phyloP scores from a whole-genome alignment of 345 rosid genomes.

The Mallotus nudiflorus region DNA sequence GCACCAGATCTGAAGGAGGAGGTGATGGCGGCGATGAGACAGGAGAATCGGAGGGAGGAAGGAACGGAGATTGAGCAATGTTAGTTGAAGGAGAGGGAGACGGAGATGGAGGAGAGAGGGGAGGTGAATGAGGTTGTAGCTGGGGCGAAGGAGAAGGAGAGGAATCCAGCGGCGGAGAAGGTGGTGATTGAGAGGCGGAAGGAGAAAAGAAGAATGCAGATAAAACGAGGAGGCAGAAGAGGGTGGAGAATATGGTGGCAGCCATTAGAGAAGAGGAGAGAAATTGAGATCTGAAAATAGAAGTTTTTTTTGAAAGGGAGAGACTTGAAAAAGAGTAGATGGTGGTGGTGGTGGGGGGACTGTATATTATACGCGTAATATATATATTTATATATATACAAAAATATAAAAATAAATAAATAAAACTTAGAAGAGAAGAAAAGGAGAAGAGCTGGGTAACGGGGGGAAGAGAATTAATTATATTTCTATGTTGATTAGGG shows the following conservation, averaged over 20 bases:
- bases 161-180: conserved; percentile 11
- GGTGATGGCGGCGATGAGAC: conserved; percentile 28
- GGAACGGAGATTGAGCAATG: neutral
- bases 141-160: conserved; percentile 18
- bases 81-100: conserved; percentile 27
- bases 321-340: no score
- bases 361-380: no score
- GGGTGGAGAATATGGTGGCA: neutral
- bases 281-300: conserved; percentile 6
- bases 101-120: conserved; percentile 6
- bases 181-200: conserved; percentile 8
- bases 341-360: no score
- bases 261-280: conserved; percentile 23
- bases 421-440: no score
- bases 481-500: no score
- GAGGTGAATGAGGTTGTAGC: neutral
- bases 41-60: conserved; percentile 28
- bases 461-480: no score
- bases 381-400: no score
- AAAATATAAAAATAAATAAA: no score
- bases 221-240: neutral
- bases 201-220: neutral
- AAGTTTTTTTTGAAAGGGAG: conserved; percentile 15
- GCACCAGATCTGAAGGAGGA: conserved; percentile 29
- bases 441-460: no score